Conservation (phyloP, 768 basidiomycete genomes). For the Collybia mongolica region DNA sequence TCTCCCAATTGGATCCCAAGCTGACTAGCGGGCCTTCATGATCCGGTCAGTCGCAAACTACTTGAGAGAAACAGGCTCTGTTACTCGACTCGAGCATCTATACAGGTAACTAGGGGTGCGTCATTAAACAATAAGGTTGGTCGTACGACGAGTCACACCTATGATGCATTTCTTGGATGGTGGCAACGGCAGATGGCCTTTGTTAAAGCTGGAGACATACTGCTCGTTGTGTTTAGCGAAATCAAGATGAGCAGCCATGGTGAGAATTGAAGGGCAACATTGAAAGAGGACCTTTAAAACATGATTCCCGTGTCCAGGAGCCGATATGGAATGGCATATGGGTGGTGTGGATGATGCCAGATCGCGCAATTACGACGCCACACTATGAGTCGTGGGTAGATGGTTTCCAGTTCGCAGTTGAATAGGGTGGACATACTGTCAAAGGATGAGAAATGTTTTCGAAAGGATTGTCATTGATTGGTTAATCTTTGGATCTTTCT, state of each 20-base stretch:
- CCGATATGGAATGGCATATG: too few relatives aligned
- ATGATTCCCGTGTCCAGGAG: too few relatives aligned
- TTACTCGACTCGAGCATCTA: constrained; percentile 74
- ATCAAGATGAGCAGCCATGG: constrained; percentile 27
- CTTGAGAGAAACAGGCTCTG: background rate
- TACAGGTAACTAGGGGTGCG: constrained; percentile 53
- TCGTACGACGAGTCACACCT: constrained; percentile 16
- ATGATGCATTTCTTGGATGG: constrained; percentile 30
- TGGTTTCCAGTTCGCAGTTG: too few relatives aligned
- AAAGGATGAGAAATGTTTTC: too few relatives aligned
- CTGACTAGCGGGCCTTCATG: too few relatives aligned
- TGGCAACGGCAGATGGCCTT: constrained; percentile 32
- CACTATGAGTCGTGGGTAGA: too few relatives aligned
- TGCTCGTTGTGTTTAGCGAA: constrained; percentile 40
- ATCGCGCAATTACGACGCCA: too few relatives aligned
- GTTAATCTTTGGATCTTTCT: too few relatives aligned
- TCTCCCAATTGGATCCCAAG: constrained; percentile 50
- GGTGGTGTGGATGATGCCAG: too few relatives aligned
- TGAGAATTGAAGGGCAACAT: background rate
- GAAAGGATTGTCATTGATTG: too few relatives aligned
- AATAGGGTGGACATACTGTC: too few relatives aligned
- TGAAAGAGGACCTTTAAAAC: background rate
- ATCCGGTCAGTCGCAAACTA: background rate
- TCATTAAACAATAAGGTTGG: too few relatives aligned
- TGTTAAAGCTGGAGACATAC: constrained; percentile 47